Base-by-base conservation (phyloP, 169 alveolate species). In the Eimeria praecox region DNA sequence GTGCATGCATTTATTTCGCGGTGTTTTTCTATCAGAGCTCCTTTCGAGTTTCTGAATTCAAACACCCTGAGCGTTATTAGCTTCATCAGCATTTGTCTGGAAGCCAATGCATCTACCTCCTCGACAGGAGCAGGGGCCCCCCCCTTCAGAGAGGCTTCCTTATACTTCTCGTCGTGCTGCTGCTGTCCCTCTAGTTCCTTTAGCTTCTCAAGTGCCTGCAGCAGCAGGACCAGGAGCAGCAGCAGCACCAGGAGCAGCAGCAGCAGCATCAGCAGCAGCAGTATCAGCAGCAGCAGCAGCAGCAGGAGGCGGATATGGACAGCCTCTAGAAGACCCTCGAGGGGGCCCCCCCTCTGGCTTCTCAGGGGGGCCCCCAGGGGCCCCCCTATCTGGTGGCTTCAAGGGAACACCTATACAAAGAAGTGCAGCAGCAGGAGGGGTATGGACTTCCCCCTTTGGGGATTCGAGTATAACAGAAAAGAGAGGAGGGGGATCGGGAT, bases 381-480 rank as follows among this genome's bases (percentile, higher is more conserved):
- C 42, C 88, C 88, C 88, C 62, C 62, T 12, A 35, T 6, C 54
- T 6, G 85, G 85, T 6, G 85, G 85, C 16, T 40, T 35, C 42
- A 73, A 16, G 44, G n/a, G 16, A 22, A 40, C 64, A 73, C 14
- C 75, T 6, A 27, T 64, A 22, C 75, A 8, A n/a, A n/a, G n/a
- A n/a, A n/a, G n/a, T 22, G 0, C 49, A 8, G 46, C 85, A 35
- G 62, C 64, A 40, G 27, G 64, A 30, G 66, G 66, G 64, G 66
- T 78, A 6, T 78, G 88, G 88, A 78, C 40, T 54, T 78, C 88
- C 24, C 88, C 88, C 62, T 78, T 78, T 22, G 88, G 88, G n/a
- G n/a, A n/a, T n/a, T n/a, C n/a, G n/a, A n/a, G n/a, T n/a, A n/a
- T n/a, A n/a, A n/a, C n/a, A n/a, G n/a, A n/a, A n/a, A n/a, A n/a